A percentile compares a stretch with the other conserved stretches of the same genome.
Evolutionary conservation across 2,329 filamentous ascomycete species (phyloP).

Genomic region (Allantophomopsis lycopodina): DNA sequence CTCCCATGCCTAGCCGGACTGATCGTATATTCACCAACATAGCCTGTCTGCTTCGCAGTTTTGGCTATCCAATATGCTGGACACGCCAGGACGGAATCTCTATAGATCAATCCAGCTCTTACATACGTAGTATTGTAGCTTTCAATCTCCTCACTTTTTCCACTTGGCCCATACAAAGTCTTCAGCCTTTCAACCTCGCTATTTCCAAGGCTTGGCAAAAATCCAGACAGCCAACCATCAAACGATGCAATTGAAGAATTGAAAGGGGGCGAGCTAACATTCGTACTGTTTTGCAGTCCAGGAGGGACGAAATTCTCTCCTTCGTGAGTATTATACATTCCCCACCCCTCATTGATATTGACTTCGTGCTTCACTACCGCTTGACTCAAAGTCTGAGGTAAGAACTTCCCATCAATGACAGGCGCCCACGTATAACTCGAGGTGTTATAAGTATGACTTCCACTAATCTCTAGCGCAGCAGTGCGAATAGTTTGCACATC

Average conservation of each 20-base stretch:
- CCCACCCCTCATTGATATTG: slow-evolving; percentile 31
- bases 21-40: slow-evolving; percentile 45
- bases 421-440: slow-evolving; percentile 45
- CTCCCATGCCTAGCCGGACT: slow-evolving; percentile 42
- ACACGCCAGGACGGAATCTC: slow-evolving; percentile 44
- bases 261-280: slow-evolving; percentile 25
- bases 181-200: slow-evolving; percentile 25
- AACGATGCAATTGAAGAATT: slow-evolving; percentile 36
- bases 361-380: slow-evolving; percentile 23
- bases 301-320: slow-evolving; percentile 44
- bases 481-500: slow-evolving; percentile 37
- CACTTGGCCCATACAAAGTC: slow-evolving; percentile 30
- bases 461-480: slow-evolving; percentile 33
- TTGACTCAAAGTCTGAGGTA: slow-evolving; percentile 29
- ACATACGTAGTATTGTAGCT: slow-evolving; percentile 34
- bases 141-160: slow-evolving; percentile 27
- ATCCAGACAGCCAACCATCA: slow-evolving; percentile 36
- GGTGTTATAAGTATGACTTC: slow-evolving; percentile 35
- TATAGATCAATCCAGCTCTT: slow-evolving; percentile 40
- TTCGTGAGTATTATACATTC: slow-evolving; percentile 49
- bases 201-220: slow-evolving; percentile 30
- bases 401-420: slow-evolving; percentile 41
- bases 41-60: slow-evolving; percentile 28
- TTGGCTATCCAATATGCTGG: slow-evolving; percentile 41
- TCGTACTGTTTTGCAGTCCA: slow-evolving; percentile 23